Conservation (phyloP, 2,329 filamentous ascomycete genomes). For the Phialophora tarda region DNA sequence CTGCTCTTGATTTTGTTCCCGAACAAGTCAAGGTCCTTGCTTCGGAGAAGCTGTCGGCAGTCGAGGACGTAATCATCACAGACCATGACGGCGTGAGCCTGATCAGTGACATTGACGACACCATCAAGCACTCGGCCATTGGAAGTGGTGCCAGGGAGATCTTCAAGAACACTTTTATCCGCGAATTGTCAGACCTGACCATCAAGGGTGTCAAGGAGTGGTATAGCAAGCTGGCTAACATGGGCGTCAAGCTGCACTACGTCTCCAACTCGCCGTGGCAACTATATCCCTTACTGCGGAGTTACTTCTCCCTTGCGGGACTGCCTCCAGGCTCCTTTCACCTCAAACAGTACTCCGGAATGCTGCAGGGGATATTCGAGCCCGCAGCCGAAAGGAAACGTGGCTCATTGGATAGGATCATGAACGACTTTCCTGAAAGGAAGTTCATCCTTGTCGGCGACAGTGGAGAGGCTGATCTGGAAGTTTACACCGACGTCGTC, state of each 20-base stretch:
- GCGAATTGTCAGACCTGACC: slow-evolving; percentile 78
- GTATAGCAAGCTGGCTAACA: slow-evolving; percentile 77
- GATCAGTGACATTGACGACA: slow-evolving; percentile 98
- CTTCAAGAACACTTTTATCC: slow-evolving; percentile 93
- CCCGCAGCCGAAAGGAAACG: slow-evolving; percentile 95
- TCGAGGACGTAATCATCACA: slow-evolving; percentile 76
- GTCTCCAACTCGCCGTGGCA: slow-evolving; percentile 99
- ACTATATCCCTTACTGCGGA: slow-evolving; percentile 84
- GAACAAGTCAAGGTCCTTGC: slow-evolving; percentile 87
- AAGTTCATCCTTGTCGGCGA: slow-evolving; percentile 93
- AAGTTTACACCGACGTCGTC: slow-evolving; percentile 95
- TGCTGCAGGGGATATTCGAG: slow-evolving; percentile 97
- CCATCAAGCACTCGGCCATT: slow-evolving; percentile 94
- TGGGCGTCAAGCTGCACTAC: slow-evolving; percentile 91
- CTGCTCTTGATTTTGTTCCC: slow-evolving; percentile 84
- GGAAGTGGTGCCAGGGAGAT: slow-evolving; percentile 86
- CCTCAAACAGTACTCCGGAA: slow-evolving; percentile 93
- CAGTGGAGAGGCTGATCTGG: slow-evolving; percentile 93
- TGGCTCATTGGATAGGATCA: slow-evolving; percentile 79
- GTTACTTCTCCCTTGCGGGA: slow-evolving; percentile 79
- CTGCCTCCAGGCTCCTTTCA: slow-evolving; percentile 90
- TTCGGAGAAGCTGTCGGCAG: slow-evolving; percentile 80
- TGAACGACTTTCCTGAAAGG: slow-evolving; percentile 86
- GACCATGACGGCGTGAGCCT: slow-evolving; percentile 82
- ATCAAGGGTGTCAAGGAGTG: slow-evolving; percentile 88